Evolutionary conservation across 345 rosid genomes (phyloP), one percentile per base, ranked within the genome.

Genomic region (Citrus hindsii): DNA sequence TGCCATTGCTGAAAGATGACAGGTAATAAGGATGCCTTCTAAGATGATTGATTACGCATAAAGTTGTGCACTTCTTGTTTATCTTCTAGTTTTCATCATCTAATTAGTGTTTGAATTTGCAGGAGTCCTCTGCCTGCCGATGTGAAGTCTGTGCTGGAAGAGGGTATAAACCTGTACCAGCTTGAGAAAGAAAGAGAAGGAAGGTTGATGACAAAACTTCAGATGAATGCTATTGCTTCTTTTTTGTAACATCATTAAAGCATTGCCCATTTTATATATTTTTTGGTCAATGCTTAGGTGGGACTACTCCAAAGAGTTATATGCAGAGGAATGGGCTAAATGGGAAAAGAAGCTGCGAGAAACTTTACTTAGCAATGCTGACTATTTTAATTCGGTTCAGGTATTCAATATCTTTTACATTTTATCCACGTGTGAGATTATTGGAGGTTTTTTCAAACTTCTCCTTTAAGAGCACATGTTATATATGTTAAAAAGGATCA

Each of bases 291-390:
- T n/a, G 7, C 46, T 40, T 42, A 42, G 48, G 3, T 42, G 14
- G 48, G 14, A 42, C 48, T 42, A 48, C 55, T 9, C 27, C 35
- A 91, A 94, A 81, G 97, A 97, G 67, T 69, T 94, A 55, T 96
- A 89, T 78, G 88, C 85, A 69, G 84, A 82, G 74, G 95, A 91
- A 79, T 96, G 98, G 97, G 79, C 81, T 64, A 89, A 92, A 79
- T 96, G 98, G 99, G 99, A 96, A 87, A 89, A 88, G 80, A 83
- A 82, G 66, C 80, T 94, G 79, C 89, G 94, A 7, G 86, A 87
- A 55, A 81, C 81, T 76, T 73, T 96, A 65, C 37, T 55, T 37
- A 82, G 76, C 82, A 76, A 88, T 84, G 80, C 92, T 27, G 85
- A 94, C 73, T 92, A 90, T 88, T 82, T 94, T 24, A 84, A 81